Base-by-base conservation (phyloP, 2,329 filamentous ascomycete genomes). In the Thielaviopsis euricoi region DNA sequence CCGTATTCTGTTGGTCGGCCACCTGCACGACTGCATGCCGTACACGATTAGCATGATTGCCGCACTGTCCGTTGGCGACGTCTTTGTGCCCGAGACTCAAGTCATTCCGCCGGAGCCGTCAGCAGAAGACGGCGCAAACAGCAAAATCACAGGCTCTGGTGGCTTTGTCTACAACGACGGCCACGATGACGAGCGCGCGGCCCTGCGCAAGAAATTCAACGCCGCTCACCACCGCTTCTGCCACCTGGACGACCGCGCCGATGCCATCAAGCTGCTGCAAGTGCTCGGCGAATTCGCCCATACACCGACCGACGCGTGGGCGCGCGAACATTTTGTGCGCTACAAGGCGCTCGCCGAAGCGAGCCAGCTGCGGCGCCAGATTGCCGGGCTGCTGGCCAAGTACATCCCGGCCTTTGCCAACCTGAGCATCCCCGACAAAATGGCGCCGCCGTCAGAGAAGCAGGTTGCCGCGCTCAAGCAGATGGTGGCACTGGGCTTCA, bases 1-100 rank as follows among this genome's bases (percentile, higher is more conserved):
- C 7, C 87, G 91, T 57, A 97, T 97, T 70, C 74, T 98, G n/a
- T 76, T 94, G 9, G 83, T 95, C 53, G 91, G 90, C 0, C 83
- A 94, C 66, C 77, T 87, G 25, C 85, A 94, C 66, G 81, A 83
- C 60, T 90, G 93, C 62, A 76, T 94, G 54, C 85, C 85, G 0
- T 91, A 95, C 66, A 87, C 89, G 3, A 85, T 97, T 60, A 88
- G 89, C 1, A 74, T 97, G 12, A 90, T 98, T 2, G 87, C 93
- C 0, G 88, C 86, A 1, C 74, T 98, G 3, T 94, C 91, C 0
- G 88, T 91, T 0, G 85, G 87, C 0, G 91, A 97, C 64, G 72
- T 97, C 2, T 95, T 95, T 67, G 76, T 96, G 17, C 83, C 86
- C 0, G 86, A 95, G 67, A 86, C 80, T 64, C 87, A 93, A 65